Base-by-base conservation (phyloP, 2,329 filamentous ascomycete genomes). In the Sclerotinia spermophila region DNA sequence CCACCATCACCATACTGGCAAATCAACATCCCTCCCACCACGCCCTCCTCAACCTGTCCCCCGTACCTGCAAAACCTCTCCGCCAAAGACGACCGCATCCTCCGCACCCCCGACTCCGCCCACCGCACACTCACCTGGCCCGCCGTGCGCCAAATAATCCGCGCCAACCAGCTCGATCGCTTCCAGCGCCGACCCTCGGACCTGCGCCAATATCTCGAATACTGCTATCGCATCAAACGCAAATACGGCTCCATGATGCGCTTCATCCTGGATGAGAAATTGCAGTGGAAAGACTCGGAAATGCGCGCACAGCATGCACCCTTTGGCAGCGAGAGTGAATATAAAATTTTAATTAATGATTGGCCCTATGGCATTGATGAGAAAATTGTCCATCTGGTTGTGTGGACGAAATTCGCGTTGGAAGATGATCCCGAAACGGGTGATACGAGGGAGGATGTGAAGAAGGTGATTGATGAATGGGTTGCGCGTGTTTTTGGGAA, bases 331-430 rank as follows among this genome's bases (percentile, higher is more conserved):
- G 40, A 53, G 21, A 19, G 82, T 61, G 91, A 96, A 77, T 82
- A 90, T 76, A 93, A 89, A 80, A 89, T 97, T 62, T 80, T 97
- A 55, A 88, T 87, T 81, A 98, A 98, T 78, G 94, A 98, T 84
- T 97, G 94, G 92, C 95, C 95, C 0, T 98, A 97, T 78, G 94
- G 93, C 0, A 84, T 97, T 68, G 93, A 96, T 76, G 78, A 83
- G 61, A 85, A 86, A 67, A 94, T 97, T 74, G 87, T 92, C 24
- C 95, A 97, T 79, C 83, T 97, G 3, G 92, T 97, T 7, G 89
- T 97, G 19, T 98, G 95, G 95, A 96, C 92, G 62, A 97, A 97
- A 81, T 97, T 97, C 77, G 84, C 86, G 62, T 83, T 97, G 35
- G 85, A 89, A 68, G 91, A 94, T 71, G 90, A 96, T 76, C 80